A percentile compares a stretch with the other conserved stretches of the same genome.
phyloP scores from a whole-genome alignment of 371 early-diverging fungal species.

The Syncephalastrum racemosum region DNA sequence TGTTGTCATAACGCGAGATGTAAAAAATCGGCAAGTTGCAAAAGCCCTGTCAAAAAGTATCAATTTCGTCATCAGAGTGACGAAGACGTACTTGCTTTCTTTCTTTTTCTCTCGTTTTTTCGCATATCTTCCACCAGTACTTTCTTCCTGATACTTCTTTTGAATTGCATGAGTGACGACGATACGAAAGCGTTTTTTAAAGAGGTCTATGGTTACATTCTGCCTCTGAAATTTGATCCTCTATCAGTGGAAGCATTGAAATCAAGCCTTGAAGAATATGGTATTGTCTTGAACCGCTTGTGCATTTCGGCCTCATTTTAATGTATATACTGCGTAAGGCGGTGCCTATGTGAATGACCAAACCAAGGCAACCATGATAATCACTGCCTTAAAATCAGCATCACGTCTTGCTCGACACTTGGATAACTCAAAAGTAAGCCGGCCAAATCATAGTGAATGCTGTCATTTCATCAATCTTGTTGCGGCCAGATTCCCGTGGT shows the following conservation, averaged over 20 bases:
- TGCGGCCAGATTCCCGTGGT: conserved; percentile 23
- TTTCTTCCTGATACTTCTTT: too few relatives aligned
- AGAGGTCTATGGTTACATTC: conserved; percentile 11
- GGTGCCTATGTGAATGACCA: conserved; percentile 22
- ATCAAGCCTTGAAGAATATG: conserved; percentile 17
- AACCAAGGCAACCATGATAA: conserved; percentile 22
- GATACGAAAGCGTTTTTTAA: too few relatives aligned
- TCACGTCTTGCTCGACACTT: conserved; percentile 31
- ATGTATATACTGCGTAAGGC: conserved; percentile 8
- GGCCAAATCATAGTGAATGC: not conserved
- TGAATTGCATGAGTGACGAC: too few relatives aligned
- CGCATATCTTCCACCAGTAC: too few relatives aligned
- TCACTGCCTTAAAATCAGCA: conserved; percentile 33
- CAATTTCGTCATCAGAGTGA: too few relatives aligned
- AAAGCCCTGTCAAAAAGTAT: too few relatives aligned
- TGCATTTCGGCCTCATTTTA: not conserved
- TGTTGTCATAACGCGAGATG: too few relatives aligned
- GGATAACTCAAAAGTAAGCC: conserved; percentile 20
- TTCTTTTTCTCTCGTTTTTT: too few relatives aligned
- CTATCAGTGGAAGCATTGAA: conserved; percentile 6
- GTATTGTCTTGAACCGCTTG: conserved; percentile 5
- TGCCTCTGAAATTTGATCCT: conserved; percentile 23
- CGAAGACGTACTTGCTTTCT: too few relatives aligned
- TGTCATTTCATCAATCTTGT: not conserved
- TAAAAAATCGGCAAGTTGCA: too few relatives aligned